Percentiles rank a stretch among this genome's conserved stretches.
phyloP scores from a whole-genome alignment of 345 rosid genomes.

The Salix brachista region DNA sequence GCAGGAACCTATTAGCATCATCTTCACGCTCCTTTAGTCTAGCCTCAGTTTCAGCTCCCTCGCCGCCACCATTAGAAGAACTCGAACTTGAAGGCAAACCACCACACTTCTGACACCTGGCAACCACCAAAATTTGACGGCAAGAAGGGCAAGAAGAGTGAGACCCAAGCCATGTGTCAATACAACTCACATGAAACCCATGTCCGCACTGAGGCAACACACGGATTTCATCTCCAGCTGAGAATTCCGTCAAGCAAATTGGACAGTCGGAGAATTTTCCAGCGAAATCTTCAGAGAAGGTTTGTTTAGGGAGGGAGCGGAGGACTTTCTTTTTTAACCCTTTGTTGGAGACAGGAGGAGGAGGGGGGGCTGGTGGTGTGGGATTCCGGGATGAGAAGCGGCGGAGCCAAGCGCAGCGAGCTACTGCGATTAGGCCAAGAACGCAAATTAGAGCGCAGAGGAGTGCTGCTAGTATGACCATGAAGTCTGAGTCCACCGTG shows the following conservation, averaged over 20 bases:
- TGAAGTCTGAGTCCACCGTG: conserved; percentile 59
- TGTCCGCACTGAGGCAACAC: conserved; percentile 87
- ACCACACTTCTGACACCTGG: conserved; percentile 73
- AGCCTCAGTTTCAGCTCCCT: conserved; percentile 33
- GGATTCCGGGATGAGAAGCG: conserved; percentile 42
- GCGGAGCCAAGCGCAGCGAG: conserved; percentile 91
- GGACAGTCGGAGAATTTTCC: conserved; percentile 63
- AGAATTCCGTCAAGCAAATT: conserved; percentile 69
- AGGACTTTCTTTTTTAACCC: conserved; percentile 82
- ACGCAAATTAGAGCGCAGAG: conserved; percentile 84
- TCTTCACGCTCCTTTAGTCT: conserved; percentile 49
- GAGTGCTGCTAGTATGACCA: conserved; percentile 77
- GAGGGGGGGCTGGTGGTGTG: conserved; percentile 3
- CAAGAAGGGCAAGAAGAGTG: conserved; percentile 96
- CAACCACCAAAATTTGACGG: conserved; percentile 63
- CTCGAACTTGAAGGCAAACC: conserved; percentile 44
- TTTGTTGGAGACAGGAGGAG: conserved; percentile 54
- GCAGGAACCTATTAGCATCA: conserved; percentile 36
- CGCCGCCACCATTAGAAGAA: conserved; percentile 31
- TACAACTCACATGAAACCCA: conserved; percentile 79
- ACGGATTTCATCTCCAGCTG: conserved; percentile 71
- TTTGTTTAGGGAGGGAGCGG: conserved; percentile 60
- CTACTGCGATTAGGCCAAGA: conserved; percentile 76
- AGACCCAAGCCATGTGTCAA: conserved; percentile 89
- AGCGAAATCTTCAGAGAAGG: conserved; percentile 48